Evolutionary conservation across 768 basidiomycete species (phyloP), one percentile per base, ranked within the genome.

Genomic region (Postia placenta): DNA sequence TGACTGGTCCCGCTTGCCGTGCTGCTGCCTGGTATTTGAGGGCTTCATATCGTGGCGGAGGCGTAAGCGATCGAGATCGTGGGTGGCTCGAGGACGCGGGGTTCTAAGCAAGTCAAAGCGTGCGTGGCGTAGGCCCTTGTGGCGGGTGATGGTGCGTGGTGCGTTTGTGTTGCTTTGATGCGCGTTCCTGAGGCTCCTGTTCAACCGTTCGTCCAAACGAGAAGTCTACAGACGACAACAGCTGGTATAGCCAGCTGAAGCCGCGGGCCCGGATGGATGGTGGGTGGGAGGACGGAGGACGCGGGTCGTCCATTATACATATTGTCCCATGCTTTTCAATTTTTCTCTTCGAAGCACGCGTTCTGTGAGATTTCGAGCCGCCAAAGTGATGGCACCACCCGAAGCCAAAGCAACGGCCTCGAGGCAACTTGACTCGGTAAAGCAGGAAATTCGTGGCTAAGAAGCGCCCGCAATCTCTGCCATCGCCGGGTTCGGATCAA

Each of bases 1-100:
- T 42, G 58, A 55, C 33, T 56, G 53, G 22, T 52, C 56, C 44
- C 57, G 39, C 17, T 55, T 45, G 33, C 46, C 45, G 35, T 45
- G 49, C 48, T 49, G 48, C 47, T 49, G 45, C 45, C 48, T 56
- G 33, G 56, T 60, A 64, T 62, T 62, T 64, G 60, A 60, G 42
- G 57, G 50, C 24, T 51, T 55, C 60, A 62, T 61, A 22, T 17
- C 23, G 28, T 43, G 44, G 37, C 20, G 44, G 35, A 47, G 48
- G 48, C 28, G 43, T n/a, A 52, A 17, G 45, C 26, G 47, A 50
- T 47, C 39, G 35, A 48, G 37, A 49, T 30, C 27, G 36, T 42
- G 54, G 42, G 38, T 38, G 43, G 38, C 47, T 42, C 48, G 48
- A 33, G 48, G 48, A 40, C 28, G 22, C 9, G 14, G 45, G 20